Base-by-base conservation (phyloP, 495 filamentous ascomycete species). In the Echria macrotheca region DNA sequence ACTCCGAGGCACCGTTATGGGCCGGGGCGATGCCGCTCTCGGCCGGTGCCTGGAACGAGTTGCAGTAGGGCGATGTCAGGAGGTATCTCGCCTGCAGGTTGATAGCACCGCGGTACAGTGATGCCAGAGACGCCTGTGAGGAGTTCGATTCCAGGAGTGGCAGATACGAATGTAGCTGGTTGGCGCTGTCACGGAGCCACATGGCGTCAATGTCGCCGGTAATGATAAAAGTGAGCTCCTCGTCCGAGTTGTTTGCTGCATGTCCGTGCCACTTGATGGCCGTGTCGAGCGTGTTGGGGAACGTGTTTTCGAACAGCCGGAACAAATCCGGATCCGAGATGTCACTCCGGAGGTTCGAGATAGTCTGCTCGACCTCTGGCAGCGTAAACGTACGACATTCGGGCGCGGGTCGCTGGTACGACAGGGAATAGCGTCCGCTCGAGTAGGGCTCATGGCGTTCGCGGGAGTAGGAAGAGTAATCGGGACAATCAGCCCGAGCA, bases 181-280 rank as follows among this genome's bases (percentile, higher is more conserved):
- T 85, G 24, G 82, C 75, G 21, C 75, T 80, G 57, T 85, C 83
- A 22, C 83, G 73, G 37, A 87, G 68, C 83, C 83, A 86, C 81
- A 85, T 84, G 41, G 82, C 82, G 59, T 80, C 70, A 65, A 95
- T 95, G 63, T 95, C 89, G 21, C 70, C 70, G 1, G 70, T 75
- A 32, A 68, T 67, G 47, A 75, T 49, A 45, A 76, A 75, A 37
- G 72, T 65, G 23, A 76, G 67, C 45, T 73, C 65, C 50, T 77
- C 71, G 23, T 58, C 62, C 3, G 58, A 56, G 47, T 72, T 62
- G 55, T 70, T 64, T 43, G 63, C 61, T 12, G 78, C 72, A 48
- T 67, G 63, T 2, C 82, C 83, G 52, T 70, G 78, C 81, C 79
- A 86, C 41, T 71, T 74, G 49, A 87, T 72, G 2, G 83, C 79